These are phyloP conservation scores for Martiniozyma asiatica DNA, from an alignment of 1,139 yeast species.

Conservation along the genomic window DNA sequence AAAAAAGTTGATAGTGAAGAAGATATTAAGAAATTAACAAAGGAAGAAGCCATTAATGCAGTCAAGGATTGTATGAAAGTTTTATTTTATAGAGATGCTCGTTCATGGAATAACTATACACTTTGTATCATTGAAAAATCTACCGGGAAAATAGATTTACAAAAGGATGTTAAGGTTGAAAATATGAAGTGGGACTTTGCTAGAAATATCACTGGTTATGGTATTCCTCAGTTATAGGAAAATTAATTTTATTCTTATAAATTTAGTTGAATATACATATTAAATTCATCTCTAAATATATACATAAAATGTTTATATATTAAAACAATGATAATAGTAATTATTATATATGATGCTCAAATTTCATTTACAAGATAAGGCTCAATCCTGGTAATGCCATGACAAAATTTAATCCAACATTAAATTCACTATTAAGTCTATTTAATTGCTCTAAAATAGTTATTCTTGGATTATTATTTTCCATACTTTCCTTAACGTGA, in stretches of 20 bases:
- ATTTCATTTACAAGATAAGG: slow-evolving; percentile 14
- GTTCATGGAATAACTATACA: slow-evolving; percentile 78
- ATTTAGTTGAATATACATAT: not conserved
- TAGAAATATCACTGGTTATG: slow-evolving; percentile 78
- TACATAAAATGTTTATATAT: too few relatives aligned
- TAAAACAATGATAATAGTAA: too few relatives aligned
- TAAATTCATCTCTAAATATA: slow-evolving; percentile 1
- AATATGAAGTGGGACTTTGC: slow-evolving; percentile 92
- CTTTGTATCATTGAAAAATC: slow-evolving; percentile 62
- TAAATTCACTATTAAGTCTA: slow-evolving; percentile 25
- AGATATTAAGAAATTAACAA: slow-evolving; percentile 53
- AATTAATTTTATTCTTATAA: not conserved
- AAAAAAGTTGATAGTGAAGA: slow-evolving; percentile 69
- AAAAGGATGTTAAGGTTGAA: slow-evolving; percentile 53
- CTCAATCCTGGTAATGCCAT: slow-evolving; percentile 44
- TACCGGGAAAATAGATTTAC: slow-evolving; percentile 47
- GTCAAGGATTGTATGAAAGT: slow-evolving; percentile 88
- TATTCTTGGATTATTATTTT: slow-evolving; percentile 39
- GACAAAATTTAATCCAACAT: slow-evolving; percentile 34
- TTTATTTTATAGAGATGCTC: slow-evolving; percentile 89
- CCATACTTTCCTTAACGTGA: slow-evolving; percentile 54
- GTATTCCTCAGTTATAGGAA: slow-evolving; percentile 26
- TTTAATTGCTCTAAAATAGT: slow-evolving; percentile 37
- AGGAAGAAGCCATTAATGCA: slow-evolving; percentile 63
- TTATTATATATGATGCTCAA: not conserved